Evolutionary conservation across 345 rosid species (phyloP).

Genomic region (Aegle marmelos): DNA sequence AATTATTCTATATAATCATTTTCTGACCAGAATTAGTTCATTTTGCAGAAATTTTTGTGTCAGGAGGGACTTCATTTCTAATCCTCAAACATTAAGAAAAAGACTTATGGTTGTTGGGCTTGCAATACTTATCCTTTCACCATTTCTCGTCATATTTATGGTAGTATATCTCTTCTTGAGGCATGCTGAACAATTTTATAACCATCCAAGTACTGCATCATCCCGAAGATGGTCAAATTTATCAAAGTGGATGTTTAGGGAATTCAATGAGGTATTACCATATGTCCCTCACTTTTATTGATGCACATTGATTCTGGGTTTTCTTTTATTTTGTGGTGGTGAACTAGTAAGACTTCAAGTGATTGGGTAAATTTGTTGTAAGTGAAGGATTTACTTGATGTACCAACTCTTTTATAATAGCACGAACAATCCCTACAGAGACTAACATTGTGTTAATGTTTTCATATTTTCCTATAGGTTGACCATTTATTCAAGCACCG

Average conservation of each 20-base stretch:
- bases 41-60: slow-evolving; percentile 84
- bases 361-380: neutral
- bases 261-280: slow-evolving; percentile 84
- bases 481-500: slow-evolving; percentile 99
- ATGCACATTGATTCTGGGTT: neutral
- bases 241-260: slow-evolving; percentile 95
- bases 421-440: neutral
- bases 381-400: neutral
- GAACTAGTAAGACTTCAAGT: neutral
- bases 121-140: slow-evolving; percentile 84
- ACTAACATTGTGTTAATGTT: slow-evolving; percentile 6
- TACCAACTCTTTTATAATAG: neutral
- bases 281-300: neutral
- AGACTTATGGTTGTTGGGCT: slow-evolving; percentile 88
- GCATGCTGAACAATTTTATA: slow-evolving; percentile 97
- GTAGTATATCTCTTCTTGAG: slow-evolving; percentile 88
- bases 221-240: slow-evolving; percentile 98
- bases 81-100: slow-evolving; percentile 73
- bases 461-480: slow-evolving; percentile 49
- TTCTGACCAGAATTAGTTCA: slow-evolving; percentile 30
- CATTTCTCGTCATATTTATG: slow-evolving; percentile 96
- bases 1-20: slow-evolving; percentile 13
- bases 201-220: slow-evolving; percentile 97
- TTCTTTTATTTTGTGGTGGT: neutral
- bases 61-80: slow-evolving; percentile 80